phyloP scores from a whole-genome alignment of 352 stramenopile species.

The Globisporangium echinulatum region DNA sequence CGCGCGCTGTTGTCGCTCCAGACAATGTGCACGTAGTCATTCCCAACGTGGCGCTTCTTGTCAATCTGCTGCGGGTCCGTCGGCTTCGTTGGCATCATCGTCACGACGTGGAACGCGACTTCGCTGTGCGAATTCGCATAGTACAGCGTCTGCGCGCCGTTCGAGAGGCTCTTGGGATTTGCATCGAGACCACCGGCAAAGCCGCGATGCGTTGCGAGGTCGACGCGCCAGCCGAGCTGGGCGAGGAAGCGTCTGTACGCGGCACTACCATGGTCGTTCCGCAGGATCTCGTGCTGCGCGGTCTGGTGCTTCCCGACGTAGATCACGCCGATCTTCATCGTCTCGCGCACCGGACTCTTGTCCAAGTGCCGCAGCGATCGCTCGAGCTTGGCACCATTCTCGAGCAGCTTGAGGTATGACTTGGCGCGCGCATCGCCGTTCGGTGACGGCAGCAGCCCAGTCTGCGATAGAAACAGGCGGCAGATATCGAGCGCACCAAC shows the following conservation, averaged over 20 bases:
- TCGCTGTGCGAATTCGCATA: constrained; percentile 79
- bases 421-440: constrained; percentile 53
- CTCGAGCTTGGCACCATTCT: constrained; percentile 71
- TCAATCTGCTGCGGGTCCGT: constrained; percentile 82
- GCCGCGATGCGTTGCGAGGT: constrained; percentile 56
- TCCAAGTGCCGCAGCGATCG: constrained; percentile 79
- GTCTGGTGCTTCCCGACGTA: constrained; percentile 73
- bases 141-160: constrained; percentile 65
- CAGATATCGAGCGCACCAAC: constrained; percentile 74
- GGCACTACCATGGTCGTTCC: constrained; percentile 61
- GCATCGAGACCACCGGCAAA: constrained; percentile 73
- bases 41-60: constrained; percentile 86
- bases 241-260: constrained; percentile 64
- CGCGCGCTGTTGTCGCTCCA: constrained; percentile 79
- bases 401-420: constrained; percentile 53
- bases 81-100: constrained; percentile 81
- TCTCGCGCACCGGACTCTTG: constrained; percentile 82
- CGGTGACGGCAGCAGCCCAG: constrained; percentile 53
- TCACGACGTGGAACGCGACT: constrained; percentile 86
- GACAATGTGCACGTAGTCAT: constrained; percentile 85
- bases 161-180: constrained; percentile 79
- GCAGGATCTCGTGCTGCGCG: constrained; percentile 75
- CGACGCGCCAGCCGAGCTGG: constrained; percentile 77
- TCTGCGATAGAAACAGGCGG: constrained; percentile 74
- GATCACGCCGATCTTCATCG: constrained; percentile 87